A percentile compares a stretch with the other conserved stretches of the same genome.
phyloP scores from a whole-genome alignment of 2,329 filamentous ascomycete species.

The Penicillium vulpinum region DNA sequence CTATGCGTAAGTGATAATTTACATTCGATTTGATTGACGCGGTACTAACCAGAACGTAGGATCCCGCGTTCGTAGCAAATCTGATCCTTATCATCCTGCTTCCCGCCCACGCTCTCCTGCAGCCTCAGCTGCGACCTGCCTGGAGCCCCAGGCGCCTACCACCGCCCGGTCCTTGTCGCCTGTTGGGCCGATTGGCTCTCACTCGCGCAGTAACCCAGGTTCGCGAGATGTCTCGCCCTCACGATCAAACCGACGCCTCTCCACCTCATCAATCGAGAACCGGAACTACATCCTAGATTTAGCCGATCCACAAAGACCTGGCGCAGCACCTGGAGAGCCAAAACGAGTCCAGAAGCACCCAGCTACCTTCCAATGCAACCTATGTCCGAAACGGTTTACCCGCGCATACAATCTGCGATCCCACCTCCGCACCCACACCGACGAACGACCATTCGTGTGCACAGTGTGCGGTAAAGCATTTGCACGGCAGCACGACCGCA shows the following conservation, averaged over 20 bases:
- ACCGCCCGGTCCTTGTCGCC: slow-evolving; percentile 49
- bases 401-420: slow-evolving; percentile 95
- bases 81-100: slow-evolving; percentile 57
- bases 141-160: slow-evolving; percentile 32
- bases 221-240: slow-evolving; percentile 49
- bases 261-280: slow-evolving; percentile 53
- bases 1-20: slow-evolving; percentile 47
- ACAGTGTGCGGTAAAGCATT: slow-evolving; percentile 97
- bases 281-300: slow-evolving; percentile 84
- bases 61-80: slow-evolving; percentile 60
- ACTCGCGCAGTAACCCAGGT: slow-evolving; percentile 41
- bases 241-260: slow-evolving; percentile 45
- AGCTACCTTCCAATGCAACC: slow-evolving; percentile 89
- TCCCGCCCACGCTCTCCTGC: slow-evolving; percentile 41
- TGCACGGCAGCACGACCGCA: slow-evolving; percentile 93
- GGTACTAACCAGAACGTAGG: slow-evolving; percentile 39
- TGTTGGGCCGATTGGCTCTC: slow-evolving; percentile 33
- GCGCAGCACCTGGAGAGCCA: slow-evolving; percentile 58
- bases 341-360: slow-evolving; percentile 97
- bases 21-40: not conserved
- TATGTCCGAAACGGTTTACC: slow-evolving; percentile 95
- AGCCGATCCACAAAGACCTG: slow-evolving; percentile 82
- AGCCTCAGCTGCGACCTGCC: slow-evolving; percentile 26
- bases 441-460: slow-evolving; percentile 95
- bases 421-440: slow-evolving; percentile 92